Percentiles rank a stretch among this genome's conserved stretches.
phyloP scores from a whole-genome alignment of 106 monocot species.

The Dendrobium huoshanense region DNA sequence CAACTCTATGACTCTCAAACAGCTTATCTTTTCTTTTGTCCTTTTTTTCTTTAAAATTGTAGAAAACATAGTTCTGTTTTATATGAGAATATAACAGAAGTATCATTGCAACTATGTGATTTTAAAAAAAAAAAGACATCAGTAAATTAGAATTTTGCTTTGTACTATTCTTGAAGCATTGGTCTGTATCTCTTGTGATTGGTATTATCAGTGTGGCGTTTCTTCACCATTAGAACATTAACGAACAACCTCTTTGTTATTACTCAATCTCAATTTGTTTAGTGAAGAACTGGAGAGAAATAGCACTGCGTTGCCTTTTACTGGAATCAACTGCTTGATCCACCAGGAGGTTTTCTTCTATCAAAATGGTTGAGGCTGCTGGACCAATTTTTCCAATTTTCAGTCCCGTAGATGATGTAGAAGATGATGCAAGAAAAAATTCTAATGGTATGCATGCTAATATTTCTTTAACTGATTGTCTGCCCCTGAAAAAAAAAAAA shows the following conservation, averaged over 20 bases:
- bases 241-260: not conserved
- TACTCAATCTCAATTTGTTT: not conserved
- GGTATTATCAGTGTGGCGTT: not conserved
- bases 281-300: not conserved
- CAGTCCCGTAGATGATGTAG: not conserved
- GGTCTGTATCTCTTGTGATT: not conserved
- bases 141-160: not conserved
- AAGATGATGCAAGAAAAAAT: not conserved
- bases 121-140: not conserved
- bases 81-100: too few relatives aligned
- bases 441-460: not conserved
- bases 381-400: slow-evolving; percentile 2
- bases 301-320: not conserved
- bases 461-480: not conserved
- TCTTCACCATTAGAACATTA: not conserved
- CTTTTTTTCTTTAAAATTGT: not conserved
- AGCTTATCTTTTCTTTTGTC: not conserved
- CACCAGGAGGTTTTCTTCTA: not conserved
- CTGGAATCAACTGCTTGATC: not conserved
- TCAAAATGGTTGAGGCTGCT: not conserved
- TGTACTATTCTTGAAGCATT: not conserved
- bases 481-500: not conserved
- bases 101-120: too few relatives aligned
- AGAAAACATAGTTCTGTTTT: not conserved
- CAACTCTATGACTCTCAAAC: not conserved